These are phyloP conservation scores for Berkeleyomyces basicola DNA, from an alignment of 2,329 filamentous ascomycete species.

Conservation along the genomic window DNA sequence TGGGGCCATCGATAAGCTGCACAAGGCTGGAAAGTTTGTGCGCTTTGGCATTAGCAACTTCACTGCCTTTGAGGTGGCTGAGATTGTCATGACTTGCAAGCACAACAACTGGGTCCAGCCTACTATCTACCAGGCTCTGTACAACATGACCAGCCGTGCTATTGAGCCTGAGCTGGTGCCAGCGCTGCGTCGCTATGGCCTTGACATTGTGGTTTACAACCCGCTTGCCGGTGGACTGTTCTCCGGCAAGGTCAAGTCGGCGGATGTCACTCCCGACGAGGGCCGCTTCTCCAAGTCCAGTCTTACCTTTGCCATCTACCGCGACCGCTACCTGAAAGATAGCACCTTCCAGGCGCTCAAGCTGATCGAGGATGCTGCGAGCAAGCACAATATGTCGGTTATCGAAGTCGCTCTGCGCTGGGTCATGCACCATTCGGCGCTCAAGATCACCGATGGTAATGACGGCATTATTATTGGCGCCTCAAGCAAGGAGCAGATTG, in stretches of 20 bases:
- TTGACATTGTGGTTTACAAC: slow-evolving; percentile 71
- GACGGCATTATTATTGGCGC: slow-evolving; percentile 46
- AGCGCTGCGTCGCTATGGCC: slow-evolving; percentile 56
- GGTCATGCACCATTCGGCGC: slow-evolving; percentile 51
- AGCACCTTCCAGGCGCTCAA: slow-evolving; percentile 44
- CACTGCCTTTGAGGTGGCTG: slow-evolving; percentile 74
- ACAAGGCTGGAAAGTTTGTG: slow-evolving; percentile 75
- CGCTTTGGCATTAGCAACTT: slow-evolving; percentile 69
- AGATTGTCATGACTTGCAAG: slow-evolving; percentile 64
- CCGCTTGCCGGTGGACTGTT: slow-evolving; percentile 68
- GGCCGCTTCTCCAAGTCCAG: slow-evolving; percentile 54
- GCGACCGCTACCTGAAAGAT: slow-evolving; percentile 48
- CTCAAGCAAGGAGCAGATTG: slow-evolving; percentile 39
- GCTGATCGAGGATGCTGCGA: slow-evolving; percentile 48
- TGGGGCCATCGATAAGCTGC: slow-evolving; percentile 59
- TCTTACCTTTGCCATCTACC: slow-evolving; percentile 38
- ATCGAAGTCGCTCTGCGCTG: slow-evolving; percentile 62
- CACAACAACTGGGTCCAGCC: slow-evolving; percentile 69
- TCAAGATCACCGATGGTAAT: slow-evolving; percentile 34
- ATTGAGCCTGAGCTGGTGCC: slow-evolving; percentile 62
- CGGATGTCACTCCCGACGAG: slow-evolving; percentile 42
- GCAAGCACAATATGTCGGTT: slow-evolving; percentile 50
- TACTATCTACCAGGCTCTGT: slow-evolving; percentile 78
- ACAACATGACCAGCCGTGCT: slow-evolving; percentile 61
- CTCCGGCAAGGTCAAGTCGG: slow-evolving; percentile 59